Base-by-base conservation (phyloP, 345 rosid genomes). In the Hirschfeldia incana region DNA sequence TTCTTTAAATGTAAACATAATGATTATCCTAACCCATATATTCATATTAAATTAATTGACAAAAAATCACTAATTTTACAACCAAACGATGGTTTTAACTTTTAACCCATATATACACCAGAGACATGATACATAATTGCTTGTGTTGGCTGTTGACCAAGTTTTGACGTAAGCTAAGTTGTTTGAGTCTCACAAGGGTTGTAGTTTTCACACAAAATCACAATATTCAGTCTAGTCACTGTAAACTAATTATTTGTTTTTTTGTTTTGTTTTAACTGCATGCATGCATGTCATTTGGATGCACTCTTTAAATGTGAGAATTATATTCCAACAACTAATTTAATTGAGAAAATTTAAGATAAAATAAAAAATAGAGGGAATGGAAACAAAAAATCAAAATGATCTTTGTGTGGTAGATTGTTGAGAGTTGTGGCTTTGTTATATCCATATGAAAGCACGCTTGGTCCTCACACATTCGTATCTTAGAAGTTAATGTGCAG, bases 271-370 rank as follows among this genome's bases (percentile, higher is more conserved):
- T 80, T 49, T 67, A 70, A 27, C 72, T 66, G 83, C 80, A 80
- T 80, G 74, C 80, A 76, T 71, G 80, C 74, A 76, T 80, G 65
- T 70, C 61, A 71, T 65, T 16, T 66, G 80, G 76, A 58, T 76
- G 64, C 76, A 65, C 15, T 65, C 80, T 60, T 76, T 76, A 60
- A 76, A 70, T 80, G 59, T 76, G 70, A 80, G 76, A 76, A 71
- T 49, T 59, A 75, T 80, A 67, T 66, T 66, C 62, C 83, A 76
- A 76, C 80, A 46, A 80, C 80, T 65, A 75, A 66, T 75, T 62
- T 69, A 36, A 79, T 51, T 63, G 75, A 53, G 36, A 34, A 33
- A 64, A 37, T 10, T 10, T 4, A 9, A 39, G 12, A 10, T 29
- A 29, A 2, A 29, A 4, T 29, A 29, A 29, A 29, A 29, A 29